phyloP scores from a whole-genome alignment of 768 basidiomycete species.

The Psilocybe sp. region DNA sequence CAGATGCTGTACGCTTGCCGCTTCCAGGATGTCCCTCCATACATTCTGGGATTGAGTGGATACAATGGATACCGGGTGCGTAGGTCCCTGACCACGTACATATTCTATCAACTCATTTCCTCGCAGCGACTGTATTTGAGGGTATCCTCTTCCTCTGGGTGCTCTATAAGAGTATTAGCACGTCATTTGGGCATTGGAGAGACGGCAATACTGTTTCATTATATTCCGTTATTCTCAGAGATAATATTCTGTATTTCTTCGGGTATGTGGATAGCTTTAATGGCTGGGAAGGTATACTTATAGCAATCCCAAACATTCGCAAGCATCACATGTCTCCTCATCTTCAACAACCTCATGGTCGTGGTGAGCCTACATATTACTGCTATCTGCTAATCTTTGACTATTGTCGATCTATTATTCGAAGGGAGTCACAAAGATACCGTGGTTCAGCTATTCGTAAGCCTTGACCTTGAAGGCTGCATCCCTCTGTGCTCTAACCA shows the following conservation, averaged over 20 bases:
- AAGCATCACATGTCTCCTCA: constrained; percentile 35
- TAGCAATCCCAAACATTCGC: background rate
- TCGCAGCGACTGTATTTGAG: constrained; percentile 36
- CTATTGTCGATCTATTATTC: constrained; percentile 6
- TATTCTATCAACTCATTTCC: background rate
- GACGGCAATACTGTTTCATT: constrained; percentile 23
- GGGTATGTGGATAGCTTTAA: constrained; percentile 20
- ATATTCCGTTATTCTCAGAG: constrained; percentile 31
- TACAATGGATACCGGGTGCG: constrained; percentile 40
- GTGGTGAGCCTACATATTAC: constrained; percentile 14
- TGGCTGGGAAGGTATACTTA: background rate
- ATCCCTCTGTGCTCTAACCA: background rate
- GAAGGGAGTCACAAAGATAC: constrained; percentile 40
- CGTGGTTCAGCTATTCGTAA: constrained; percentile 37
- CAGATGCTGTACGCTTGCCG: constrained; percentile 29
- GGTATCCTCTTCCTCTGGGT: constrained; percentile 37
- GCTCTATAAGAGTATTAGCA: constrained; percentile 28
- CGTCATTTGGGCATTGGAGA: constrained; percentile 19
- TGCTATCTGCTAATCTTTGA: background rate
- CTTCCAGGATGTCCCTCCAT: constrained; percentile 38
- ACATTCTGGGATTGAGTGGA: constrained; percentile 39
- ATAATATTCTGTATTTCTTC: constrained; percentile 43
- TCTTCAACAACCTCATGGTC: constrained; percentile 47
- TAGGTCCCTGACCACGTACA: background rate
- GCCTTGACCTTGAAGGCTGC: background rate